Base-by-base conservation (phyloP, 495 filamentous ascomycete species). In the Daldinia caldariorum region DNA sequence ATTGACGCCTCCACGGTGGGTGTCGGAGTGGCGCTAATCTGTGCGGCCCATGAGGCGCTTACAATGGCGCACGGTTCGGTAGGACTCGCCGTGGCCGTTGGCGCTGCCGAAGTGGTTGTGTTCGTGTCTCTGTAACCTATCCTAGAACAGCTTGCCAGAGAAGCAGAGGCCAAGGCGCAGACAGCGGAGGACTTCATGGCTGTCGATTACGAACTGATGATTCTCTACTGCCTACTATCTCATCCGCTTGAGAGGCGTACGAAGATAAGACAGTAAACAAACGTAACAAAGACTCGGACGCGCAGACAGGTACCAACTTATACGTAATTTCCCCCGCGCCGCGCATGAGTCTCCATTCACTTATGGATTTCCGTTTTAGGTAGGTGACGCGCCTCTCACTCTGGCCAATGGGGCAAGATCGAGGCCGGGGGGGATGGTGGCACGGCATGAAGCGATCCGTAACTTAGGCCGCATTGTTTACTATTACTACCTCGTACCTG, bases 21-120 rank as follows among this genome's bases (percentile, higher is more conserved):
- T 7, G 67, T 72, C 12, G 79, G 62, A 20, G 74, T 72, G 12
- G 70, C 68, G 13, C 59, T 67, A 10, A 70, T 78, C 61, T 82
- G 78, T 29, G 74, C 69, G 22, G 80, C 70, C 74, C 77, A 82
- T 5, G 79, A 79, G 16, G 74, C 70, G 54, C 82, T 83, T 32
- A 83, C 81, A 55, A 79, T 49, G 0, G 80, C 83, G 73, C 83
- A 84, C 9, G 75, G 66, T 54, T 77, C 72, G 7, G 74, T 70
- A 14, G 72, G 45, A 20, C 76, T 60, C 0, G 58, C 37, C 3
- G 73, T 63, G 16, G 76, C 62, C 3, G 74, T 63, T 0, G 70
- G 18, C n/a, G 67, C 68, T 34, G 73, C 59, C 39, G 73, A 68
- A 56, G 39, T 73, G 18, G 76, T 75, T 7, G 77, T 69, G 57